These are phyloP conservation scores for Pseudocercospora musae DNA, from an alignment of 2,329 filamentous ascomycete genomes.

Conservation along the genomic window DNA sequence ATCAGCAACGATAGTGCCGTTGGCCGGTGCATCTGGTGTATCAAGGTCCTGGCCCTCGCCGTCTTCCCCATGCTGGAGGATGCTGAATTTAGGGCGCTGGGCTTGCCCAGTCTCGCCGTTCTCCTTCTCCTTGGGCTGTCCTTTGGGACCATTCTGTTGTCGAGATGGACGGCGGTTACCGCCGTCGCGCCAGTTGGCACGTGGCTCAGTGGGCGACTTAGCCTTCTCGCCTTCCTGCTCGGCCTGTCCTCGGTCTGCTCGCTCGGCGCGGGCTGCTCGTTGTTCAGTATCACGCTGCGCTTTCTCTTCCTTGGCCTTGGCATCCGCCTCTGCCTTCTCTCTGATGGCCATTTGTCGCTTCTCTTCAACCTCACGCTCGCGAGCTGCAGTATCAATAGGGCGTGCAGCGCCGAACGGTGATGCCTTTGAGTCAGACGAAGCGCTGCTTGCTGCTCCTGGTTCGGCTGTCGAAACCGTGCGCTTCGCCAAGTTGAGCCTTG, in stretches of 20 bases:
- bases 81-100: conserved; percentile 37
- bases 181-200: conserved; percentile 4
- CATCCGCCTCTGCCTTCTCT: conserved; percentile 83
- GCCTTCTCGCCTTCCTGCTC: conserved; percentile 30
- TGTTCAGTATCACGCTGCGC: conserved; percentile 57
- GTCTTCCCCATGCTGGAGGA: conserved; percentile 45
- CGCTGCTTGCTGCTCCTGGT: conserved; percentile 38
- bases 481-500: conserved; percentile 84
- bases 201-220: conserved; percentile 39
- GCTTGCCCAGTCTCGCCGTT: conserved; percentile 35
- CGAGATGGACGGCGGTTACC: conserved; percentile 28
- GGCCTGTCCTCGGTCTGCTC: conserved; percentile 33
- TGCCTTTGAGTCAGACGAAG: conserved; percentile 66
- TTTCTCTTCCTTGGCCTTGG: conserved; percentile 74
- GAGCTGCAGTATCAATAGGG: conserved; percentile 87
- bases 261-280: conserved; percentile 48
- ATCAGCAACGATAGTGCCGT: conserved; percentile 50
- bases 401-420: conserved; percentile 91
- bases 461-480: conserved; percentile 80
- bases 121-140: conserved; percentile 39
- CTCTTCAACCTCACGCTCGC: conserved; percentile 87
- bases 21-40: conserved; percentile 46
- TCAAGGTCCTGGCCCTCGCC: conserved; percentile 42
- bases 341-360: conserved; percentile 70
- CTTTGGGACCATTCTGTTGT: conserved; percentile 30